Percentiles rank a stretch among this genome's conserved stretches.
These are phyloP conservation scores for Herpetospermum pedunculosum DNA, from an alignment of 306 rosid genomes.

Conservation along the genomic window DNA sequence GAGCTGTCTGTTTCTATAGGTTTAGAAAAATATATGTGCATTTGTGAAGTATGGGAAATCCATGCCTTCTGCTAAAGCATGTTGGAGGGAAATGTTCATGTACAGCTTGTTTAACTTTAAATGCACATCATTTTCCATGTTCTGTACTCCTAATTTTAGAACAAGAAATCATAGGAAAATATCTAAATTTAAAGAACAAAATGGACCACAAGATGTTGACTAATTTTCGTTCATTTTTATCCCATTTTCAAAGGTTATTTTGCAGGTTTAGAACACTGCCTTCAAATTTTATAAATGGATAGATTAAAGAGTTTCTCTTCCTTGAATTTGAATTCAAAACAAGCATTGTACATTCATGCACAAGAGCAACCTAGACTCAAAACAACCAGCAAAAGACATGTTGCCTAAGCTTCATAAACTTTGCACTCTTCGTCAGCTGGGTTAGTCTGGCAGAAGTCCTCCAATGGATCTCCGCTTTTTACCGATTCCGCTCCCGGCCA, in stretches of 20 bases:
- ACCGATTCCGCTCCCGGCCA: conserved; percentile 57
- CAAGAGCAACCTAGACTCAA: background rate
- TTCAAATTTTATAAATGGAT: background rate
- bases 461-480: conserved; percentile 78
- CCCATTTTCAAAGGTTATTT: conserved; percentile 4
- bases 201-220: conserved; percentile 6
- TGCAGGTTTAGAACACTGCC: conserved; percentile 6
- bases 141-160: background rate
- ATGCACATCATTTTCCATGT: background rate
- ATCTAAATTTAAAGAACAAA: background rate
- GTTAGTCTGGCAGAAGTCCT: conserved; percentile 87
- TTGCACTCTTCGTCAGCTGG: conserved; percentile 96
- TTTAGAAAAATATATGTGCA: background rate
- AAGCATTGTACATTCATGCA: conserved; percentile 4
- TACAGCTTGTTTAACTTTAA: background rate
- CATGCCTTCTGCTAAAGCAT: background rate
- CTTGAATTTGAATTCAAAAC: conserved; percentile 5
- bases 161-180: background rate
- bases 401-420: conserved; percentile 56
- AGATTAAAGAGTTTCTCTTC: background rate
- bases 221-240: background rate
- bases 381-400: conserved; percentile 10
- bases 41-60: background rate
- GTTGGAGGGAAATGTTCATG: background rate
- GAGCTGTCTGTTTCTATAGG: background rate